Conservation (phyloP, 306 rosid genomes). For the Cicer arietinum region DNA sequence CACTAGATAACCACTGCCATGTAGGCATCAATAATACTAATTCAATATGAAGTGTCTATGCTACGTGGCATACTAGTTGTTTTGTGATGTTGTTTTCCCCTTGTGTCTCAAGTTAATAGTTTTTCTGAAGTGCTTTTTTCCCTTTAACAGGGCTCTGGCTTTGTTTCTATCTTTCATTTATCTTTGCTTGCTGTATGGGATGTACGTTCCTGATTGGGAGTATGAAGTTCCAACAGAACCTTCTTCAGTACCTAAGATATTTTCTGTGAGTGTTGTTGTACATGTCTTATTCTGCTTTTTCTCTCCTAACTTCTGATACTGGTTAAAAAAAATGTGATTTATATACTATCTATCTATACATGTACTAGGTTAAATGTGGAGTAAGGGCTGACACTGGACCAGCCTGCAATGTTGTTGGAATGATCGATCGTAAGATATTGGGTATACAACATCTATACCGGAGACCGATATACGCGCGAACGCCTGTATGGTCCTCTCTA, state of each 20-base stretch:
- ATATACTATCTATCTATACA: not conserved
- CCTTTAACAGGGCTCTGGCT: slow-evolving; percentile 61
- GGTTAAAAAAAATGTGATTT: slow-evolving; percentile 32
- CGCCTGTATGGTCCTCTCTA: slow-evolving; percentile 53
- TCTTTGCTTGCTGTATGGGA: slow-evolving; percentile 65
- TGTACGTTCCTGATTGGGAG: slow-evolving; percentile 93
- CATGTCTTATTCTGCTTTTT: slow-evolving; percentile 1
- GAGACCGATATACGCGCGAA: slow-evolving; percentile 76
- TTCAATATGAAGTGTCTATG: too few species aligned
- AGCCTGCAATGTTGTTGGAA: slow-evolving; percentile 86
- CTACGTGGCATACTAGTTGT: not conserved
- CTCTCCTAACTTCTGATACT: not conserved
- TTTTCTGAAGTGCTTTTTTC: not conserved
- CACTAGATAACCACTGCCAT: too few species aligned
- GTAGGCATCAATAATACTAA: too few species aligned
- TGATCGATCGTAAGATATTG: slow-evolving; percentile 82
- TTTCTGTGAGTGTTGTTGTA: slow-evolving; percentile 65
- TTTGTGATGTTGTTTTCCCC: not conserved
- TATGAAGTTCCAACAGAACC: slow-evolving; percentile 63
- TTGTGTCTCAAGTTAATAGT: slow-evolving; percentile 4
- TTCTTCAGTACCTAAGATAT: slow-evolving; percentile 52
- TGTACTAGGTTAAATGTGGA: slow-evolving; percentile 86
- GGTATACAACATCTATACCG: slow-evolving; percentile 74
- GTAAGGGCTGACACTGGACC: slow-evolving; percentile 80
- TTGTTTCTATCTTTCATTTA: slow-evolving; percentile 62